Conservation (phyloP, 352 stramenopile genomes). For the Pythium oligandrum region DNA sequence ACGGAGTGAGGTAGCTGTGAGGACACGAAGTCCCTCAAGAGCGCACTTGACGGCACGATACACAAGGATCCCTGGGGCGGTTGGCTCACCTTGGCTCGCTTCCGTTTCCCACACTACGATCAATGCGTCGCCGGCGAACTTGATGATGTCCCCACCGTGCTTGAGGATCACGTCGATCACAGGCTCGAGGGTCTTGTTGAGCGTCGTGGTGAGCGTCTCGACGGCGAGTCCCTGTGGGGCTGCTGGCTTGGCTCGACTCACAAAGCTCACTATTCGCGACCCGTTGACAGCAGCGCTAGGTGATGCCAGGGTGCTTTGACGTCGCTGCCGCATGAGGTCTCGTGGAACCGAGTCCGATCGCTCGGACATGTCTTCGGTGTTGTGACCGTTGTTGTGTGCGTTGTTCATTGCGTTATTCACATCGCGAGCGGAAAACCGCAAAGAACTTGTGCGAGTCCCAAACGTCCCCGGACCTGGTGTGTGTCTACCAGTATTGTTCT, state of each 20-base stretch:
- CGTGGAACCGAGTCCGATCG: conserved; percentile 19
- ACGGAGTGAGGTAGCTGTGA: conserved; percentile 22
- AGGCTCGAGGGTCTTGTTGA: conserved; percentile 76
- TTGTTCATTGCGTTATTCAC: not conserved
- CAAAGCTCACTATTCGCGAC: conserved; percentile 29
- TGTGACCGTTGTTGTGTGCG: not conserved
- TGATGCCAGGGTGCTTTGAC: conserved; percentile 20
- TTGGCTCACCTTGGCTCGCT: conserved; percentile 27
- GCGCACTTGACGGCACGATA: conserved; percentile 57
- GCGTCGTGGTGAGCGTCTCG: conserved; percentile 62
- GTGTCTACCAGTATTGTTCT: not conserved
- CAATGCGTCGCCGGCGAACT: conserved; percentile 76
- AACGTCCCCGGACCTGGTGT: not conserved
- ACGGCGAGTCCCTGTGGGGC: conserved; percentile 57
- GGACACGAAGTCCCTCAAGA: conserved; percentile 44
- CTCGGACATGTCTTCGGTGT: conserved; percentile 2
- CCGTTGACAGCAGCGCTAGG: not conserved
- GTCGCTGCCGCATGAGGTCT: conserved; percentile 35
- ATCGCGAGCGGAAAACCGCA: not conserved
- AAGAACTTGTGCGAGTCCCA: not conserved
- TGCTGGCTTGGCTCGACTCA: conserved; percentile 40
- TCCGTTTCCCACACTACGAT: conserved; percentile 83
- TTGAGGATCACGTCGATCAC: conserved; percentile 76
- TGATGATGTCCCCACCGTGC: conserved; percentile 77
- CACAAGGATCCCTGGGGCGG: conserved; percentile 37